Evolutionary conservation across 495 filamentous ascomycete species (phyloP), one percentile per base, ranked within the genome.

Genomic region (Hypoxylon rickii): DNA sequence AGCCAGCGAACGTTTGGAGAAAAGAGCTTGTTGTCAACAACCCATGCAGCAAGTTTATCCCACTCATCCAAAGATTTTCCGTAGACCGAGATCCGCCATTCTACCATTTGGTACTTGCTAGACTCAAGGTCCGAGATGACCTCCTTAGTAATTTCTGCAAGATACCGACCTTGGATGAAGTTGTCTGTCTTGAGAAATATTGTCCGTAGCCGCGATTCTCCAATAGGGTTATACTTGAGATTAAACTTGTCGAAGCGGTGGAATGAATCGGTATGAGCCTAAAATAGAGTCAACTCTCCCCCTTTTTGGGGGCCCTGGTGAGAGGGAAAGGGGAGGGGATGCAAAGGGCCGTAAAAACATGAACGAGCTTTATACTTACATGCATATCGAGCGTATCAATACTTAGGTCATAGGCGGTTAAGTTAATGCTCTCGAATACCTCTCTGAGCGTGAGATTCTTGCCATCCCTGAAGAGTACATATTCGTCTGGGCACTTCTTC

Each of bases 171-270:
- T 58, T 96, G 84, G 63, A 98, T 96, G 73, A 89, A 92, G 73
- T 98, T 98, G 73, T 98, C 95, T 26, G 94, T 97, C 75, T 98
- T 98, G 26, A 98, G 76, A 70, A 98, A 98, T 58, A 98, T 97
- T 29, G 92, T 95, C 53, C 94, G 86, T 36, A 98, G 76, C 29
- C 94, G 85, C 16, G 95, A 97, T 70, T 97, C 94, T 21, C 94
- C 94, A 32, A 98, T 88, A 2, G 94, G 94, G 64, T 98, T 98
- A 66, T 98, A 98, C 67, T 98, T 98, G 18, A 98, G 79, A 65
- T 98, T 98, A 79, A 98, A 98, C 71, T 98, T 98, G 75, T 98
- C 94, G 68, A 98, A 98, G 0, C 94, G 90, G 70, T 98, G 94
- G 74, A 98, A 98, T 2, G 92, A 94, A 72, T 98, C 94, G 2